These are phyloP conservation scores for Skeletonema potamos DNA, from an alignment of 108 stramenopile genomes.

Conservation along the genomic window DNA sequence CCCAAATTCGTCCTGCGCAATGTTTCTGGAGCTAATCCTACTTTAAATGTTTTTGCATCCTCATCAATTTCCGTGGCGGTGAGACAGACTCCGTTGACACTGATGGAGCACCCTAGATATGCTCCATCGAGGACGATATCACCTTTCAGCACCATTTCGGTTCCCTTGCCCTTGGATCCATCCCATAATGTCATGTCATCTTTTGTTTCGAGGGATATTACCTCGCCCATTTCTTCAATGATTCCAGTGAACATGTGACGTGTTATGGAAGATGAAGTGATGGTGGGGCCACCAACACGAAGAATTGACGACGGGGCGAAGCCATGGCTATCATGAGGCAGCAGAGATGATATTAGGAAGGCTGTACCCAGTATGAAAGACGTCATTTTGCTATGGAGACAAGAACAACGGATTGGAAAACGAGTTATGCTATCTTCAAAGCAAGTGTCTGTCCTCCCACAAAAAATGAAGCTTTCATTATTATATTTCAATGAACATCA, in stretches of 20 bases:
- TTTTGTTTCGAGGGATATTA: slow-evolving; percentile 70
- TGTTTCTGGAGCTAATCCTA: slow-evolving; percentile 94
- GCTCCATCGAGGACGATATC: slow-evolving; percentile 89
- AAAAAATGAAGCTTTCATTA: too few species aligned
- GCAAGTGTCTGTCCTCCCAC: too few species aligned
- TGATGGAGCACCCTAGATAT: slow-evolving; percentile 93
- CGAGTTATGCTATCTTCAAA: too few species aligned
- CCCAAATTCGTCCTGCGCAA: slow-evolving; percentile 84
- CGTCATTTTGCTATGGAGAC: too few species aligned
- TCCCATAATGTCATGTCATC: slow-evolving; percentile 95
- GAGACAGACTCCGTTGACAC: slow-evolving; percentile 98
- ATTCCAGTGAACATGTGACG: slow-evolving; percentile 96
- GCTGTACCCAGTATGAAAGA: neutral
- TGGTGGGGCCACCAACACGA: neutral
- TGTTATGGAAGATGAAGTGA: neutral
- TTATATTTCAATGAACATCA: neutral
- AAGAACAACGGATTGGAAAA: too few species aligned
- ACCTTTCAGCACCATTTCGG: slow-evolving; percentile 77
- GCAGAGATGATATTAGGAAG: neutral
- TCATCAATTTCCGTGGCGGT: slow-evolving; percentile 85
- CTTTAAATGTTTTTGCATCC: slow-evolving; percentile 67
- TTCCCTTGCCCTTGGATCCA: slow-evolving; percentile 77
- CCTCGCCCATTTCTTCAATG: slow-evolving; percentile 97
- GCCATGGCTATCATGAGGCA: neutral
- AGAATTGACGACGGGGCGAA: neutral